A percentile compares a stretch with the other conserved stretches of the same genome.
phyloP scores from a whole-genome alignment of 805 yeast species.

The Tetrapisispora namnaoensis region DNA sequence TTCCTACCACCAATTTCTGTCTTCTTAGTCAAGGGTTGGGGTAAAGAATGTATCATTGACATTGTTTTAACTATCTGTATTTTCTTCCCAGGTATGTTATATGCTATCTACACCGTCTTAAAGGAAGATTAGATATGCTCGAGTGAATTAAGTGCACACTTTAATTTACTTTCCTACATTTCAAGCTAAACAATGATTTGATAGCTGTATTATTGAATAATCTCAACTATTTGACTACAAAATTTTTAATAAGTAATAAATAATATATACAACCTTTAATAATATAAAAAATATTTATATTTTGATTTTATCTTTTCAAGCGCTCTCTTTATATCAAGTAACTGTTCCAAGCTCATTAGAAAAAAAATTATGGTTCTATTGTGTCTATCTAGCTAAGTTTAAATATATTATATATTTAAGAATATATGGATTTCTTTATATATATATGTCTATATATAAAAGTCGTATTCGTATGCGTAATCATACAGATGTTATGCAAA shows the following conservation, averaged over 20 bases:
- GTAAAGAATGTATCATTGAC: slow-evolving; percentile 54
- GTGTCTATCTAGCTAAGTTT: neutral
- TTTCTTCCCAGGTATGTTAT: slow-evolving; percentile 70
- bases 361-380: too few species aligned
- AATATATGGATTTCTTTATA: too few species aligned
- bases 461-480: neutral
- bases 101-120: slow-evolving; percentile 53
- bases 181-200: neutral
- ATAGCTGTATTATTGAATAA: too few species aligned
- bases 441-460: too few species aligned
- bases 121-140: neutral
- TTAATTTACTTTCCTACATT: neutral
- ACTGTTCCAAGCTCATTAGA: too few species aligned
- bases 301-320: too few species aligned
- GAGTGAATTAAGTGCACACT: neutral
- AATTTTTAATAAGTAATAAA: neutral
- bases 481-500: neutral
- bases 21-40: slow-evolving; percentile 54
- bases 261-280: neutral
- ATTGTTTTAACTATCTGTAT: slow-evolving; percentile 35
- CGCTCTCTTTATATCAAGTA: too few species aligned
- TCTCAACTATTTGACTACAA: neutral
- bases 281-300: too few species aligned
- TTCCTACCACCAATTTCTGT: slow-evolving; percentile 71
- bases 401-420: neutral